Base-by-base conservation (phyloP, 176 grass and related monocot genomes). In the Elymus sibiricus region DNA sequence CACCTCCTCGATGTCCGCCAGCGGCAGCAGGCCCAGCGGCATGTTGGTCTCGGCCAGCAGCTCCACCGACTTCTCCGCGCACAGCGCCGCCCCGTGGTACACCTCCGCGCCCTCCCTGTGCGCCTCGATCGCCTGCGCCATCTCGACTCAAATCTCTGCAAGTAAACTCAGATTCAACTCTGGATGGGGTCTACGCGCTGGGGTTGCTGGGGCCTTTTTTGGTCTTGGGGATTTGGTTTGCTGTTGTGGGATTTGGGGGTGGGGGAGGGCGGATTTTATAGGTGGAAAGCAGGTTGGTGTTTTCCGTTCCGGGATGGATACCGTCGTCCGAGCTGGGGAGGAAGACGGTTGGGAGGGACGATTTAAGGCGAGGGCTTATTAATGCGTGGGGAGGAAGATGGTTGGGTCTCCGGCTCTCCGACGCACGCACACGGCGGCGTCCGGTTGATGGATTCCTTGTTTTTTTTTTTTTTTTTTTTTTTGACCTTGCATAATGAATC, bases 101-200 rank as follows among this genome's bases (percentile, higher is more conserved):
- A 95, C 93, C 90, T 95, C 93, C 28, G 93, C 93, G 1, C 93
- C 93, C 46, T 74, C 88, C 10, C 93, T 21, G 22, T 92, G 88
- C n/a, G 35, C 28, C 83, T 90, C 93, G 74, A 95, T 88, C 24
- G 85, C 73, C 85, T 88, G 88, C 3, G 85, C 79, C 93, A 95
- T 95, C 65, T 73, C 70, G 68, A 17, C 32, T 8, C 3, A 40
- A 27, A 19, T 15, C 28, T 34, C 28, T 19, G 16, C 9, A n/a
- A 70, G 67, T 40, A 13, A 24, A 40, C 21, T 11, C 92, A 94
- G 86, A 94, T 78, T 70, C 68, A 40, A 56, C 19, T 56, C 5
- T 17, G 67, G 39, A 46, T 49, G 42, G 9, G 27, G 49, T 53
- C 49, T 16, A 53, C 49, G 49, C 16, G 16, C 83, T 86, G 69